Percentiles rank a stretch among this genome's conserved stretches.
Evolutionary conservation across 441 rosid species (phyloP).

Genomic region (Arabidopsis lyrata): DNA sequence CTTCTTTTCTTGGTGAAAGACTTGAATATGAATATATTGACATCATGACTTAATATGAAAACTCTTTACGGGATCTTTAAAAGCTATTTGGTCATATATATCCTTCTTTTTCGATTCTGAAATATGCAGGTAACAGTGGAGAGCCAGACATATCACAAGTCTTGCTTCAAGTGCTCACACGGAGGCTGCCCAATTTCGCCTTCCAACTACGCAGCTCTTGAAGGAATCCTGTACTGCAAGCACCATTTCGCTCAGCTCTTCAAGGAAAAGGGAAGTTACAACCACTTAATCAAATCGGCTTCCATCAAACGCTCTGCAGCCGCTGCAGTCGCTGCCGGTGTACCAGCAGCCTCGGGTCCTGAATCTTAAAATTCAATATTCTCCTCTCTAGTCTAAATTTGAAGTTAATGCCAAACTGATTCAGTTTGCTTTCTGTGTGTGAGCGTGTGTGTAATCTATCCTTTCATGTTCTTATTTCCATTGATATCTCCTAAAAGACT

Average conservation of each 20-base stretch:
- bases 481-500: slow-evolving; percentile 13
- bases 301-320: slow-evolving; percentile 77
- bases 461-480: slow-evolving; percentile 24
- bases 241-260: slow-evolving; percentile 97
- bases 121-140: slow-evolving; percentile 82
- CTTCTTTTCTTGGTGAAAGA: not conserved
- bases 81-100: not conserved
- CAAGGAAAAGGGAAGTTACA: slow-evolving; percentile 96
- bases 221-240: slow-evolving; percentile 91
- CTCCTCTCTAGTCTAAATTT: slow-evolving; percentile 35
- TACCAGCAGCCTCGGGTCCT: slow-evolving; percentile 40
- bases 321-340: slow-evolving; percentile 53
- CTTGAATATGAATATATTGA: not conserved
- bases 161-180: slow-evolving; percentile 96
- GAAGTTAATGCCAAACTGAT: slow-evolving; percentile 36
- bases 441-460: slow-evolving; percentile 45
- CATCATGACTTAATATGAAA: not conserved
- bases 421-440: slow-evolving; percentile 27
- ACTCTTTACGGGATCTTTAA: not conserved
- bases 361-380: slow-evolving; percentile 55
- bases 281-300: slow-evolving; percentile 87
- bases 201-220: slow-evolving; percentile 95
- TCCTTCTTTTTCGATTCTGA: not conserved
- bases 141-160: slow-evolving; percentile 87
- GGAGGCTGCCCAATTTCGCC: slow-evolving; percentile 93